Conservation (phyloP, 768 basidiomycete genomes). For the Daedaleopsis nitida region DNA sequence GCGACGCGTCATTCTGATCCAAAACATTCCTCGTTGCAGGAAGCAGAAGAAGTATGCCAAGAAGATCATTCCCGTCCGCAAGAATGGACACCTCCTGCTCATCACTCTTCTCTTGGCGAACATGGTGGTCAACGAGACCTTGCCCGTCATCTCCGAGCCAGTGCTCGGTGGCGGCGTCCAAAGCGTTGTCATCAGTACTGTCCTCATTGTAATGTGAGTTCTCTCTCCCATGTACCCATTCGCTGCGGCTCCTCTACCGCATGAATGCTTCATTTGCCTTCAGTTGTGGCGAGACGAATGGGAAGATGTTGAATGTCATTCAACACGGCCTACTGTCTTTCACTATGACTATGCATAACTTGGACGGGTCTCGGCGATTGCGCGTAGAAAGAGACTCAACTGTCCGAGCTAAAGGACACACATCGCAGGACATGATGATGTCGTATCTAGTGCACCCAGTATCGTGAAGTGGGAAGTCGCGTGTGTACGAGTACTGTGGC, state of each 20-base stretch:
- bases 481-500: no score
- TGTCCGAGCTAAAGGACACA: no score
- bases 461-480: no score
- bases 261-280: not conserved
- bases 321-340: no score
- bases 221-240: not conserved
- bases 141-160: constrained; percentile 76
- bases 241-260: not conserved
- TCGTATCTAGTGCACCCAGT: no score
- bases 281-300: not conserved
- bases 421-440: no score
- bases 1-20: not conserved
- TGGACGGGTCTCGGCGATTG: no score
- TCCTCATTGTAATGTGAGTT: constrained; percentile 80
- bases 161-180: constrained; percentile 72
- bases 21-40: constrained; percentile 35
- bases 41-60: constrained; percentile 75
- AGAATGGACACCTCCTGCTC: constrained; percentile 78
- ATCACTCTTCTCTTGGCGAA: constrained; percentile 79
- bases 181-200: constrained; percentile 76
- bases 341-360: no score
- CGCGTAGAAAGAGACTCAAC: no score
- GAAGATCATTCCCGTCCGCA: constrained; percentile 79
- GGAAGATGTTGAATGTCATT: no score
- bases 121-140: constrained; percentile 86